Percentiles rank a stretch among this genome's conserved stretches.
These are phyloP conservation scores for Cladosporium austrohemisphaericum DNA, from an alignment of 2,329 filamentous ascomycete genomes.

Conservation along the genomic window DNA sequence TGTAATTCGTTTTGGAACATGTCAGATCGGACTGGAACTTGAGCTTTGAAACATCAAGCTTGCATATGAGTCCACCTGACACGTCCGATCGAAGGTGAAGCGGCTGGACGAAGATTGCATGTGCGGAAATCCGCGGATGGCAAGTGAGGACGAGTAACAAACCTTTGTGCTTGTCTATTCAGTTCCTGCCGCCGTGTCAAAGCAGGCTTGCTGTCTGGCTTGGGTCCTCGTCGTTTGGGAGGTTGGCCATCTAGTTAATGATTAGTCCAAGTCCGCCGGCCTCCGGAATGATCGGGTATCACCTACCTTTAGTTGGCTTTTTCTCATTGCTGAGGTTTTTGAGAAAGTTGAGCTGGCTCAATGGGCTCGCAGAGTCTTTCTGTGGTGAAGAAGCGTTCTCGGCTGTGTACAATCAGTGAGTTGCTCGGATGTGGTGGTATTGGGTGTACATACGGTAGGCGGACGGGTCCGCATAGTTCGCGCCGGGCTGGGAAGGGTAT, in stretches of 20 bases:
- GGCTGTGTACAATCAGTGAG: neutral
- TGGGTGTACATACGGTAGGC: neutral
- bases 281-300: neutral
- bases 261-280: neutral
- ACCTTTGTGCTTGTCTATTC: slow-evolving; percentile 94
- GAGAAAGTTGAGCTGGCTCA: slow-evolving; percentile 46
- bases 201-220: slow-evolving; percentile 93
- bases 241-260: slow-evolving; percentile 67
- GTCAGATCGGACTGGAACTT: too few relatives aligned
- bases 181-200: slow-evolving; percentile 88
- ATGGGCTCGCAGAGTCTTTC: slow-evolving; percentile 21
- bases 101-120: neutral
- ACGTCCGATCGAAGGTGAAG: neutral
- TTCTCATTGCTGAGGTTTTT: slow-evolving; percentile 65
- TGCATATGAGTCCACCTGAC: too few relatives aligned
- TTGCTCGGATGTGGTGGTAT: neutral
- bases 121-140: too few relatives aligned
- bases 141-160: slow-evolving; percentile 35
- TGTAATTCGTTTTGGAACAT: too few relatives aligned
- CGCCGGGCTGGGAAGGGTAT: slow-evolving; percentile 1
- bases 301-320: slow-evolving; percentile 69
- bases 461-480: neutral
- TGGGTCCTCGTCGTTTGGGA: slow-evolving; percentile 86
- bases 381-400: neutral
- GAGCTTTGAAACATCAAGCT: too few relatives aligned